Evolutionary conservation across 192 early-diverging fungal species (phyloP).

Genomic region (Geranomyces michiganensis): DNA sequence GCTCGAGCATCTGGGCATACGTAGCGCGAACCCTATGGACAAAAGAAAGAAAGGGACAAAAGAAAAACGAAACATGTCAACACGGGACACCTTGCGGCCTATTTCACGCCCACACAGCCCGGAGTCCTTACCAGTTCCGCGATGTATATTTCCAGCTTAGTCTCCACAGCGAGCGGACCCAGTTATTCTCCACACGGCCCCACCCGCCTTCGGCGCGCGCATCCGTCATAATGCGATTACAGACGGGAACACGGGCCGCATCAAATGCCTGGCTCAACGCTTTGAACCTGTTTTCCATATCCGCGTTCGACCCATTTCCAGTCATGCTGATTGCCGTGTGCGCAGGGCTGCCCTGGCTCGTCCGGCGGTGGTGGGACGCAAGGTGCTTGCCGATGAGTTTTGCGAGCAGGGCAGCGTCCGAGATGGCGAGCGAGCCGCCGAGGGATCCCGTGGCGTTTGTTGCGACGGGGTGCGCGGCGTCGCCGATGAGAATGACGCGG

Average conservation of each 20-base stretch:
- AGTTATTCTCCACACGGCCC: slow-evolving; percentile 35
- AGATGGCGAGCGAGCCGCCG: slow-evolving; percentile 49
- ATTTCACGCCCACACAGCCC: no score
- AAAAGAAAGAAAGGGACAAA: no score
- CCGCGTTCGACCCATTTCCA: slow-evolving; percentile 5
- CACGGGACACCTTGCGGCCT: no score
- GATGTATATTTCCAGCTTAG: slow-evolving; percentile 31
- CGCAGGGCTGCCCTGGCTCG: slow-evolving; percentile 1
- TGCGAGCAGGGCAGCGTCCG: slow-evolving; percentile 50
- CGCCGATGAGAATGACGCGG: slow-evolving; percentile 56
- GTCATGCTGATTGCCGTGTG: slow-evolving; percentile 13
- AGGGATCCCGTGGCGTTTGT: slow-evolving; percentile 49
- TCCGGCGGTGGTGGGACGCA: slow-evolving; percentile 13
- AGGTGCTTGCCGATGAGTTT: slow-evolving; percentile 50
- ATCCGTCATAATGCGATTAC: slow-evolving; percentile 40
- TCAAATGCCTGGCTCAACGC: slow-evolving; percentile 42
- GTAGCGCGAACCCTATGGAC: slow-evolving; percentile 23
- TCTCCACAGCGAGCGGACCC: slow-evolving; percentile 43
- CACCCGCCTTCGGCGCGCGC: slow-evolving; percentile 49
- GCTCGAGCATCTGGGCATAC: slow-evolving; percentile 40
- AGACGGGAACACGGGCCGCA: slow-evolving; percentile 26
- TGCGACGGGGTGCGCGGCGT: slow-evolving; percentile 57
- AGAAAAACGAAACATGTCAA: no score
- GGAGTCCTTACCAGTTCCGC: slow-evolving; percentile 29
- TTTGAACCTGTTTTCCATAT: slow-evolving; percentile 21